phyloP scores from a whole-genome alignment of 805 yeast genomes.

The Candida stauntonica region DNA sequence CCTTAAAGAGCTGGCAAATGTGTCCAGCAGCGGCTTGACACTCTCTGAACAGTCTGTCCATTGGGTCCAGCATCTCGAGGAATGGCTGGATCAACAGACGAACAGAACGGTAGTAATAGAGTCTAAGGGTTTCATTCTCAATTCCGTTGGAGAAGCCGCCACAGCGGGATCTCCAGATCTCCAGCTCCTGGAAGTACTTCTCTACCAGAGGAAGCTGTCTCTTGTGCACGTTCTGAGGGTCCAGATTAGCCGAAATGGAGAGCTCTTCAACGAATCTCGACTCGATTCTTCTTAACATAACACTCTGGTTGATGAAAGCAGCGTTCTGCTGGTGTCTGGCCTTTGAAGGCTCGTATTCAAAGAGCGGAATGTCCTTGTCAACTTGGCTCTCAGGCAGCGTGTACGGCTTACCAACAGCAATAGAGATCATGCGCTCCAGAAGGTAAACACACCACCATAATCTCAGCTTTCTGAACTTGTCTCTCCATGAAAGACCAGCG shows the following conservation, averaged over 20 bases:
- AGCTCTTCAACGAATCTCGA: constrained; percentile 53
- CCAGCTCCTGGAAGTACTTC: constrained; percentile 47
- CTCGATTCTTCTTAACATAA: constrained; percentile 54
- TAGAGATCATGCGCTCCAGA: constrained; percentile 57
- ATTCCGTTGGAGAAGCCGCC: constrained; percentile 42
- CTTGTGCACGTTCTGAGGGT: constrained; percentile 14
- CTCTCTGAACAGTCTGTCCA: constrained; percentile 54
- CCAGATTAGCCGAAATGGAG: constrained; percentile 33
- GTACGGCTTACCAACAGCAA: constrained; percentile 58
- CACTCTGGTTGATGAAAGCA: constrained; percentile 50
- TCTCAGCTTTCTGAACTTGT: constrained; percentile 41
- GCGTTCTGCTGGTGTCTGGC: constrained; percentile 24
- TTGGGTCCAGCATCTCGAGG: constrained; percentile 56
- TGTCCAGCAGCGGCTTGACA: constrained; percentile 74
- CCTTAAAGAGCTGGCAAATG: constrained; percentile 59
- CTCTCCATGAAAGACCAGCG: constrained; percentile 23
- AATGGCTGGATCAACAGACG: constrained; percentile 61
- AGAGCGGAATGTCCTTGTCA: constrained; percentile 44
- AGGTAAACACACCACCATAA: constrained; percentile 62
- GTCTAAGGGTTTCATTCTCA: constrained; percentile 54
- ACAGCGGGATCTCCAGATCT: constrained; percentile 54
- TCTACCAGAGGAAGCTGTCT: constrained; percentile 48
- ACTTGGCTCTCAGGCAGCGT: constrained; percentile 47
- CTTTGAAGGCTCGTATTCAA: constrained; percentile 40
- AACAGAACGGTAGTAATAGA: constrained; percentile 57